phyloP scores from a whole-genome alignment of 108 stramenopile species.

The Phaeodactylum tricornutum region DNA sequence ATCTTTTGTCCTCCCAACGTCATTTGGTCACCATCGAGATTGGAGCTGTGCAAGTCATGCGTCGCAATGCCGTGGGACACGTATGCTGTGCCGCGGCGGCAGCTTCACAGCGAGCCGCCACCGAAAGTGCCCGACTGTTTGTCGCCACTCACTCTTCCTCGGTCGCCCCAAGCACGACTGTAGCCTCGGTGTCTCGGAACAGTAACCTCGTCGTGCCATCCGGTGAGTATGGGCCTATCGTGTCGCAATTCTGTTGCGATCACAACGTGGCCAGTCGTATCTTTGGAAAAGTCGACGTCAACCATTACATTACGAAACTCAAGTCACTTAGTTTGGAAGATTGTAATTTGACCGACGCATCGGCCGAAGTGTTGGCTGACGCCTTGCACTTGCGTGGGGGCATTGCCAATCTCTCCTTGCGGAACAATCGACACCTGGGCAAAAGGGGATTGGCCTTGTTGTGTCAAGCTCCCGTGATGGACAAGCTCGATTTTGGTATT shows the following conservation, averaged over 20 bases:
- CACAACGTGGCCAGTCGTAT: background rate
- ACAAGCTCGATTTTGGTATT: slow-evolving; percentile 1
- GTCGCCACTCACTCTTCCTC: background rate
- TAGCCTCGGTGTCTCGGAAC: too few species aligned
- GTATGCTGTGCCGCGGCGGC: background rate
- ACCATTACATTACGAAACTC: background rate
- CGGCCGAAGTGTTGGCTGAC: slow-evolving; percentile 1
- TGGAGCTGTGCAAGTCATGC: background rate
- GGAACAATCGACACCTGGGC: slow-evolving; percentile 4
- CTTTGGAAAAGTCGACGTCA: background rate
- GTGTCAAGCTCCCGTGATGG: slow-evolving; percentile 1
- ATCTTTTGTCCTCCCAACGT: background rate
- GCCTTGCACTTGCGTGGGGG: slow-evolving; percentile 1
- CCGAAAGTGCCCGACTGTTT: background rate
- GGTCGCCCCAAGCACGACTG: too few species aligned
- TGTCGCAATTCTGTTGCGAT: too few species aligned
- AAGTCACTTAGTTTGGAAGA: background rate
- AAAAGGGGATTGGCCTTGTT: background rate
- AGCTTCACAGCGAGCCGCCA: background rate
- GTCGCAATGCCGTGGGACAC: background rate
- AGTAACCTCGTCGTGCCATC: too few species aligned
- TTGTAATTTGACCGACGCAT: background rate
- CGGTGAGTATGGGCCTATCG: too few species aligned
- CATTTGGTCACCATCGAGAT: background rate
- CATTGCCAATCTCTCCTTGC: slow-evolving; percentile 1